Percentiles rank a stretch among this genome's conserved stretches.
Conservation (phyloP, 306 rosid genomes). For the Trifolium fragiferum region DNA sequence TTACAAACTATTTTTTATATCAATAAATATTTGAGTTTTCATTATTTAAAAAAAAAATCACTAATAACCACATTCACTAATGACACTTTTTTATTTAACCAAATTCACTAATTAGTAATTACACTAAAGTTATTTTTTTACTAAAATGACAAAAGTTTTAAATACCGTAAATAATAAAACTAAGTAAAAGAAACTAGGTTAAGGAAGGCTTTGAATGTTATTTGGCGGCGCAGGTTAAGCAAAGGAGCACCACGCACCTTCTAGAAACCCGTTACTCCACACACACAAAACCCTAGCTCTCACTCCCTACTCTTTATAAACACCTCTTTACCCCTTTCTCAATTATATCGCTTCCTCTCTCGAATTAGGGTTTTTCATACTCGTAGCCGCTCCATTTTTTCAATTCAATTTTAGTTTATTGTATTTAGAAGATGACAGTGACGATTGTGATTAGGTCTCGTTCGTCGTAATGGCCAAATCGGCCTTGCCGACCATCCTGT, state of each 20-base stretch:
- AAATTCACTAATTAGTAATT: no score
- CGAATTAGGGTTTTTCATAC: not conserved
- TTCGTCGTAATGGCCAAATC: constrained; percentile 86
- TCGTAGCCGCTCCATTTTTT: not conserved
- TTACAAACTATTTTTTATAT: no score
- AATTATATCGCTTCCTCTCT: not conserved
- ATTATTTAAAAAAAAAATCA: no score
- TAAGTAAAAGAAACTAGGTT: not conserved
- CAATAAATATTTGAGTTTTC: no score
- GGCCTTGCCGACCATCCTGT: constrained; percentile 96
- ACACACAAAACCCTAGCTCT: constrained; percentile 43
- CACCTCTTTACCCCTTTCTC: not conserved
- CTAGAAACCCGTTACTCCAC: not conserved
- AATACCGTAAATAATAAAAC: no score
- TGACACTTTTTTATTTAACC: no score
- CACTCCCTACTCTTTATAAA: constrained; percentile 33
- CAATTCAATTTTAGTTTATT: not conserved
- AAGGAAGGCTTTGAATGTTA: not conserved
- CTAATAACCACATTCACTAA: no score
- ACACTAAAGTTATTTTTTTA: no score
- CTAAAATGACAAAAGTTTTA: no score
- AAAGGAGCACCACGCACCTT: not conserved
- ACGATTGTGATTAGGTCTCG: constrained; percentile 81
- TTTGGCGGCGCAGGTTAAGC: not conserved
- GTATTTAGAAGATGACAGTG: constrained; percentile 51